Conservation (phyloP, 352 stramenopile genomes). For the Phytophthora pseudosyringae region DNA sequence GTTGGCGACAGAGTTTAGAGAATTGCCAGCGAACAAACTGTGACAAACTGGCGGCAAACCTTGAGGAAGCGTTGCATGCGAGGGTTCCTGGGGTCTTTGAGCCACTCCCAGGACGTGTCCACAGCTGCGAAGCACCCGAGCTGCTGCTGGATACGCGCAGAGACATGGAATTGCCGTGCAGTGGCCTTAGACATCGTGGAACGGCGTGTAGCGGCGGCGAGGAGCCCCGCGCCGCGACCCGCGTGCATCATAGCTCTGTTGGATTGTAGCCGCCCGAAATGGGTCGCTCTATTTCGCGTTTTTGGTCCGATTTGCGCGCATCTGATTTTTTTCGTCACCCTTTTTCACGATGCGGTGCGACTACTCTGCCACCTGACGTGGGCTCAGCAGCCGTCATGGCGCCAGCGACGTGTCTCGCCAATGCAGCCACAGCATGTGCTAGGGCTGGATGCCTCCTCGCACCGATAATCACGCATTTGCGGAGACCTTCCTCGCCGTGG, state of each 20-base stretch:
- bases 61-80: slow-evolving; percentile 67
- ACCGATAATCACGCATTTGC: slow-evolving; percentile 5
- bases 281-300: not conserved
- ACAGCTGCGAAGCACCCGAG: slow-evolving; percentile 20
- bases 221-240: slow-evolving; percentile 1
- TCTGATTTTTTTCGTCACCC: slow-evolving; percentile 10
- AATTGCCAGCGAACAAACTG: slow-evolving; percentile 1
- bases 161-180: slow-evolving; percentile 11
- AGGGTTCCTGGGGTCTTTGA: slow-evolving; percentile 54
- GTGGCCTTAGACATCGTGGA: not conserved
- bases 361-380: slow-evolving; percentile 14
- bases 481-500: not conserved
- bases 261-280: slow-evolving; percentile 14
- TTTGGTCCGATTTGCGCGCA: slow-evolving; percentile 18
- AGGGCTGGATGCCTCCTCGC: not conserved
- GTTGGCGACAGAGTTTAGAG: slow-evolving; percentile 6
- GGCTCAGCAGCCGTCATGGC: not conserved
- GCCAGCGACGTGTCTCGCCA: not conserved
- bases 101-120: slow-evolving; percentile 51
- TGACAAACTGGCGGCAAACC: slow-evolving; percentile 31
- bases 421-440: slow-evolving; percentile 11
- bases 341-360: slow-evolving; percentile 10
- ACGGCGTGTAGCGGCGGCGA: not conserved
- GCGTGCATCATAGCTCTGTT: slow-evolving; percentile 15
- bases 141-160: slow-evolving; percentile 10